Base-by-base conservation (phyloP, 2,329 filamentous ascomycete species). In the Penicillium hordei region DNA sequence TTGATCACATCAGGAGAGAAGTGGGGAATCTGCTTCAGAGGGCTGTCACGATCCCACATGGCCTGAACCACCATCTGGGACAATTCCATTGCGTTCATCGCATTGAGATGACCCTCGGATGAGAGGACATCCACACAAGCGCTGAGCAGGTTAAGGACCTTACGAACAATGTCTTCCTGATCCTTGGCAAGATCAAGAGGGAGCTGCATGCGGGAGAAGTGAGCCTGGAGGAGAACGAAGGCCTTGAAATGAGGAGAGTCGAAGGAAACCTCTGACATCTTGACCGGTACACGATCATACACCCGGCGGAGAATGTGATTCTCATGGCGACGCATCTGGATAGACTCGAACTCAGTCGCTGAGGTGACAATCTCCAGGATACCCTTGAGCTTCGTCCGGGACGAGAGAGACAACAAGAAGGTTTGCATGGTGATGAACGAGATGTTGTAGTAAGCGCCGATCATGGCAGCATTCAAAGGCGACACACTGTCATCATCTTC, bases 391-490 rank as follows among this genome's bases (percentile, higher is more conserved):
- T 96, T 97, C 4, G 93, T 97, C 66, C 89, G 89, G 42, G 87
- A 87, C 55, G 86, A 93, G 46, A 99, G 83, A 15, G 94, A 99
- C 55, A 99, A 82, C 51, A 99, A 81, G 82, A 99, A 93, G 0
- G 94, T 99, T 78, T 99, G 93, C 93, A 99, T 99, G 3, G 94
- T 99, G 74, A 96, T 90, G 78, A 97, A 97, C 6, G 93, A 97
- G 70, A 99, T 96, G 76, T 97, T 97, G 83, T 99, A 99, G 82
- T 99, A 97, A 1, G 94, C 92, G 10, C 91, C 92, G 70, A 99
- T 97, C 90, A 97, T 97, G 65, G 94, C 94, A 2, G 93, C 90
- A 74, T 99, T 97, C 68, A 96, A 85, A 15, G 94, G 93, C 19
- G 89, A 85, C 44, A 97, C 88, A 1, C 87, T 88, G 68, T 96